Evolutionary conservation across 202 grass and related monocot genomes (phyloP).

Genomic region (Carex arenaria): DNA sequence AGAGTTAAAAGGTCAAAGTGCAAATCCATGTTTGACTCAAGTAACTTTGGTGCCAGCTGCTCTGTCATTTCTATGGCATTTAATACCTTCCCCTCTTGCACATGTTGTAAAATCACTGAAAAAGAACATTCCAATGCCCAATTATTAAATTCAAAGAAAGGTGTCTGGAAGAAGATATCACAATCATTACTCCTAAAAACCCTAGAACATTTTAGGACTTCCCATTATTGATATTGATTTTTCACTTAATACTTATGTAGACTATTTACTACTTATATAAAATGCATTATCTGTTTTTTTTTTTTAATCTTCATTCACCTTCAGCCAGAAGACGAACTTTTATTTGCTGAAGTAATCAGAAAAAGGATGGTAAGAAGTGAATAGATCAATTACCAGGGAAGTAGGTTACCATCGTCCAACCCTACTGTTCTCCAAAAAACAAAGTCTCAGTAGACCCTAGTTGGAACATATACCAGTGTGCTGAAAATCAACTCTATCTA

Average conservation of each 20-base stretch:
- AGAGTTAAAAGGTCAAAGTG: slow-evolving; percentile 95
- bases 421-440: neutral
- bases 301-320: neutral
- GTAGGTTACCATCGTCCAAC: neutral
- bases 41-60: slow-evolving; percentile 74
- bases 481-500: neutral
- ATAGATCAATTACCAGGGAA: neutral
- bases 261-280: neutral
- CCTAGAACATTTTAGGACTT: neutral
- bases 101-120: slow-evolving; percentile 79
- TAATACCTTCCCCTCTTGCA: slow-evolving; percentile 68
- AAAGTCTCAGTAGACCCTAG: neutral
- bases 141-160: slow-evolving; percentile 13
- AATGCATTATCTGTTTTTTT: neutral
- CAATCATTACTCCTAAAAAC: neutral
- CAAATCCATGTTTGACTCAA: slow-evolving; percentile 77
- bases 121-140: slow-evolving; percentile 20
- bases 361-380: neutral
- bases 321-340: neutral
- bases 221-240: neutral
- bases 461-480: neutral
- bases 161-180: neutral
- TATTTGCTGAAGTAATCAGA: neutral
- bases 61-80: slow-evolving; percentile 89
- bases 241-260: neutral